Conservation (phyloP, 768 basidiomycete genomes). For the Russula compacta region DNA sequence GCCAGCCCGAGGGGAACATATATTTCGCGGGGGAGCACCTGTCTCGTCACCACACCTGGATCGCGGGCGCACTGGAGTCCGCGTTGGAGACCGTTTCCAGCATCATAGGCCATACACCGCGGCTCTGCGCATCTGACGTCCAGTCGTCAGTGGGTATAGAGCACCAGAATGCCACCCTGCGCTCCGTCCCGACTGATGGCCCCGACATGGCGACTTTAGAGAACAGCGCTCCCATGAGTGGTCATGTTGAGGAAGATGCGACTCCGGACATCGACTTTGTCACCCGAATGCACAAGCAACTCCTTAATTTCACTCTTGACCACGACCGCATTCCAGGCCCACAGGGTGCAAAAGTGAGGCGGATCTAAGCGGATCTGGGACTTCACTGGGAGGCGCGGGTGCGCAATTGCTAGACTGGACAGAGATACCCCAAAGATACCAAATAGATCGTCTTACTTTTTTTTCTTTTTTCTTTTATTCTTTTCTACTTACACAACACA, state of each 20-base stretch:
- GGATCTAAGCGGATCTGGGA: not conserved
- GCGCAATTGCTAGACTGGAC: not conserved
- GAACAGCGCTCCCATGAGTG: not conserved
- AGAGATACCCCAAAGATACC: not conserved
- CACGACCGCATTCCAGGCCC: constrained; percentile 7
- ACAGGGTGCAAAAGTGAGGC: not conserved
- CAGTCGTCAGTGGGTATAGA: not conserved
- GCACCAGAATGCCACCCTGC: not conserved
- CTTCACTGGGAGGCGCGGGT: not conserved
- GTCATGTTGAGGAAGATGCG: not conserved
- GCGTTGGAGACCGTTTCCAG: constrained; percentile 9
- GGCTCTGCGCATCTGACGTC: not conserved
- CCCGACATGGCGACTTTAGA: not conserved
- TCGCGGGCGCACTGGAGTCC: constrained; percentile 23
- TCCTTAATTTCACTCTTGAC: not conserved
- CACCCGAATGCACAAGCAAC: not conserved
- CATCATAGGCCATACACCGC: constrained; percentile 3
- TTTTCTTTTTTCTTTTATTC: not conserved
- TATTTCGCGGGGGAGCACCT: constrained; percentile 26
- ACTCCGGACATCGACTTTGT: not conserved
- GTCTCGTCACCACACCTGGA: constrained; percentile 26
- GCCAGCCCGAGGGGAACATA: constrained; percentile 21
- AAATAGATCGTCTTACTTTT: not conserved
- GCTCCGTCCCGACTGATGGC: not conserved
- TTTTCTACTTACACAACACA: not conserved